Conservation (phyloP, 148 eudicot genomes). For the Fagopyrum esculentum region DNA sequence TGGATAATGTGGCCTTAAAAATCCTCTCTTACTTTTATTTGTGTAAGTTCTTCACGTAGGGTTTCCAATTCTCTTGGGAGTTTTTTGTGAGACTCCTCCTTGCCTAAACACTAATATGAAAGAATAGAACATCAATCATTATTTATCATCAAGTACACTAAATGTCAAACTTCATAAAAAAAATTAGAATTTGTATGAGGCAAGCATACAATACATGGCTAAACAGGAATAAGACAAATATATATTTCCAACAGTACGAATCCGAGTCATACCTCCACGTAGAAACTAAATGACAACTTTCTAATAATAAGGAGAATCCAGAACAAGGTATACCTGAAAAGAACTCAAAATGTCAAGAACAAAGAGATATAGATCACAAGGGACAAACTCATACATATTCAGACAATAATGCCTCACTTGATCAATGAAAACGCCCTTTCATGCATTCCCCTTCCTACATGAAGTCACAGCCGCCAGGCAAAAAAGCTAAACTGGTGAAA, state of each 20-base stretch:
- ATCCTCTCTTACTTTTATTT: conserved; percentile 44
- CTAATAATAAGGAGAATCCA: conserved; percentile 86
- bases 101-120: neutral
- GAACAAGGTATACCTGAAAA: conserved; percentile 79
- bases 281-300: conserved; percentile 90
- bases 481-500: neutral
- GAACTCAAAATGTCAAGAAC: conserved; percentile 12
- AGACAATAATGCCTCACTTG: conserved; percentile 49
- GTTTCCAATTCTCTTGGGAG: too few species aligned
- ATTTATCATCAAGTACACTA: neutral
- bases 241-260: conserved; percentile 1
- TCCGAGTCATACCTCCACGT: conserved; percentile 56
- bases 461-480: conserved; percentile 74
- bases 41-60: too few species aligned
- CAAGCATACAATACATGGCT: neutral
- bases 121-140: neutral
- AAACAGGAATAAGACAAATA: neutral
- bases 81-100: too few species aligned
- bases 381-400: neutral
- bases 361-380: neutral
- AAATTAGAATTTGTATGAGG: neutral
- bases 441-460: conserved; percentile 99
- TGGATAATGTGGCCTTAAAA: conserved; percentile 69
- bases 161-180: neutral
- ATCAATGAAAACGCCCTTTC: conserved; percentile 92